phyloP scores from a whole-genome alignment of 2,329 filamentous ascomycete species.

The Talaromyces rugulosus region DNA sequence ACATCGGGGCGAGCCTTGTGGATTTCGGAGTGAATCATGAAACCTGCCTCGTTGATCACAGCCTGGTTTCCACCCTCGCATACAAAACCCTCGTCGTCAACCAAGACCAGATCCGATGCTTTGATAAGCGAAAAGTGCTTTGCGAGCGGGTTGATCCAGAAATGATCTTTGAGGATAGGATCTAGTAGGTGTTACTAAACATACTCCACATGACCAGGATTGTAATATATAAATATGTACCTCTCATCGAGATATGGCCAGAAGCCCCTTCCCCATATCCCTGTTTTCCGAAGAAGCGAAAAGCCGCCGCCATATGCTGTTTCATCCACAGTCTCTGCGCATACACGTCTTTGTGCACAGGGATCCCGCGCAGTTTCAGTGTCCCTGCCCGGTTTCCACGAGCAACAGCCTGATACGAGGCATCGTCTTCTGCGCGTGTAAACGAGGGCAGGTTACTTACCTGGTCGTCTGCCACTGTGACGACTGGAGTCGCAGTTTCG shows the following conservation, averaged over 20 bases:
- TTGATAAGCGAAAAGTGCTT: conserved; percentile 41
- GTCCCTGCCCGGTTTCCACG: conserved; percentile 32
- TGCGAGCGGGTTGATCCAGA: conserved; percentile 38
- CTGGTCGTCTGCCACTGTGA: conserved; percentile 6
- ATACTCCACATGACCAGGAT: not conserved
- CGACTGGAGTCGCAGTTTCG: conserved; percentile 2
- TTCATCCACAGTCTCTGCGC: conserved; percentile 52
- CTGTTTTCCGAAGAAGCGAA: conserved; percentile 22
- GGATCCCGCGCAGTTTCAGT: conserved; percentile 34
- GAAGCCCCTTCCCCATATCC: conserved; percentile 22
- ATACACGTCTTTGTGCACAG: conserved; percentile 36
- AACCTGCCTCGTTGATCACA: conserved; percentile 45
- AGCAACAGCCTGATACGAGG: conserved; percentile 29
- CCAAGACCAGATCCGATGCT: conserved; percentile 37
- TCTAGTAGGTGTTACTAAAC: conserved; percentile 20
- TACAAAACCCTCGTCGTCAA: conserved; percentile 38
- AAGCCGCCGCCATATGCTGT: conserved; percentile 42
- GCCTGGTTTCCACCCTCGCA: conserved; percentile 37
- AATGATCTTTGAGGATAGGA: conserved; percentile 34
- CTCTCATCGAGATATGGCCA: conserved; percentile 40
- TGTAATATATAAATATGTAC: conserved; percentile 14
- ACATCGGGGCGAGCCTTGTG: conserved; percentile 58
- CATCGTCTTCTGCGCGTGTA: conserved; percentile 10
- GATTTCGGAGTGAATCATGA: conserved; percentile 58
- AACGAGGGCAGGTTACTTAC: conserved; percentile 5